Conservation (phyloP, 1,284 basidiomycete genomes). For the Termitomyces sp. region DNA sequence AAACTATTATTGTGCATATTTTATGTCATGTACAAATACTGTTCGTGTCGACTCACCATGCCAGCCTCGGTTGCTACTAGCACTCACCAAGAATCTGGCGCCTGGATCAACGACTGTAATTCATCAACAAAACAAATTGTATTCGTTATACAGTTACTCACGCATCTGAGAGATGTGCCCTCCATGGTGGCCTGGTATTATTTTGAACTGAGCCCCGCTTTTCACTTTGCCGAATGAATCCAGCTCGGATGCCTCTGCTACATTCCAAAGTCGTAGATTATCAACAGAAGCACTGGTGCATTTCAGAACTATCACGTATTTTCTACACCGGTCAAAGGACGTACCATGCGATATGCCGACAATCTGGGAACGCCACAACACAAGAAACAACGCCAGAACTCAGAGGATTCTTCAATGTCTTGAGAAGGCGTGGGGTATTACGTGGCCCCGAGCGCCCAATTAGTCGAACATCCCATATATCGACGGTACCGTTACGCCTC, state of each 20-base stretch:
- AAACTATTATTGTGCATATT: slow-evolving; percentile 28
- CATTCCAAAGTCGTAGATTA: slow-evolving; percentile 94
- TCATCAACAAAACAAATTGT: slow-evolving; percentile 17
- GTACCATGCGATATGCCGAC: slow-evolving; percentile 85
- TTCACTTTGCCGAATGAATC: slow-evolving; percentile 54
- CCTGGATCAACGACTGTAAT: slow-evolving; percentile 82
- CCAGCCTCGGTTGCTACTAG: slow-evolving; percentile 95
- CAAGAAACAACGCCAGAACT: slow-evolving; percentile 92
- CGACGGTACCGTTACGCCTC: slow-evolving; percentile 85
- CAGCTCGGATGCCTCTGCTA: slow-evolving; percentile 66
- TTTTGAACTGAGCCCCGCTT: slow-evolving; percentile 83
- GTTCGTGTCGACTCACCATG: slow-evolving; percentile 86
- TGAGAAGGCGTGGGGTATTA: slow-evolving; percentile 68
- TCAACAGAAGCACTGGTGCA: slow-evolving; percentile 78
- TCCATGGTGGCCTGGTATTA: slow-evolving; percentile 95
- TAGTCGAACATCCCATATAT: slow-evolving; percentile 91
- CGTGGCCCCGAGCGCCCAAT: slow-evolving; percentile 53
- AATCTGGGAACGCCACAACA: slow-evolving; percentile 87
- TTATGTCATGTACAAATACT: slow-evolving; percentile 88
- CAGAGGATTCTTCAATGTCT: slow-evolving; percentile 79
- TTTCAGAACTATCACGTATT: slow-evolving; percentile 6
- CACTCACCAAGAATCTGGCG: slow-evolving; percentile 82
- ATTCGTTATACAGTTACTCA: slow-evolving; percentile 35
- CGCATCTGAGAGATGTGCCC: slow-evolving; percentile 88
- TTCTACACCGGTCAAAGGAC: slow-evolving; percentile 22